phyloP scores from a whole-genome alignment of 2,329 filamentous ascomycete genomes.

The Dactylonectria macrodidyma region DNA sequence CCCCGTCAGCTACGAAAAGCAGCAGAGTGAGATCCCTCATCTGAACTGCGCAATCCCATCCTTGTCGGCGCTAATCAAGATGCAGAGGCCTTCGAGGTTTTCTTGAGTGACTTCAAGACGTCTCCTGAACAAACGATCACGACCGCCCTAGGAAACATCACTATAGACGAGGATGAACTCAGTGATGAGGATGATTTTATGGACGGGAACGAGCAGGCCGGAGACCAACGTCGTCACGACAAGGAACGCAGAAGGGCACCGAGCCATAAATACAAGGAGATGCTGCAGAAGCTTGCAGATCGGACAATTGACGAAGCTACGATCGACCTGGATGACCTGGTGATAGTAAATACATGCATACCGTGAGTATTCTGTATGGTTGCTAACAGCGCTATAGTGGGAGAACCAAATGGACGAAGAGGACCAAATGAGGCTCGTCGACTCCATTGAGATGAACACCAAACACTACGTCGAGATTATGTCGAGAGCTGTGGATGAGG shows the following conservation, averaged over 20 bases:
- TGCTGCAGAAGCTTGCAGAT: conserved; percentile 90
- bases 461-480: conserved; percentile 96
- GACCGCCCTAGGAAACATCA: conserved; percentile 86
- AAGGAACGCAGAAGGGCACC: conserved; percentile 67
- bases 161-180: conserved; percentile 87
- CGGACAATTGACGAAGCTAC: conserved; percentile 82
- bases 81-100: conserved; percentile 86
- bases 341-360: conserved; percentile 69
- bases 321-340: conserved; percentile 91
- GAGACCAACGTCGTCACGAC: conserved; percentile 64
- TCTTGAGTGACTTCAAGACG: conserved; percentile 90
- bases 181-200: conserved; percentile 95
- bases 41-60: conserved; percentile 18
- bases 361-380: neutral
- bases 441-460: conserved; percentile 90
- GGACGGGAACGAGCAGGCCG: conserved; percentile 81
- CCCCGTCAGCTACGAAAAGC: conserved; percentile 88
- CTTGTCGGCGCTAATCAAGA: conserved; percentile 46
- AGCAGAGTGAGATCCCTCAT: conserved; percentile 76
- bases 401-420: conserved; percentile 74
- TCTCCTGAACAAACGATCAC: conserved; percentile 79
- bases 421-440: conserved; percentile 80
- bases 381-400: conserved; percentile 68
- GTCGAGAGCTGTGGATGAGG: conserved; percentile 88
- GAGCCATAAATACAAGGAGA: conserved; percentile 89